phyloP scores from a whole-genome alignment of 306 rosid genomes.

The Boehmeria nivea region DNA sequence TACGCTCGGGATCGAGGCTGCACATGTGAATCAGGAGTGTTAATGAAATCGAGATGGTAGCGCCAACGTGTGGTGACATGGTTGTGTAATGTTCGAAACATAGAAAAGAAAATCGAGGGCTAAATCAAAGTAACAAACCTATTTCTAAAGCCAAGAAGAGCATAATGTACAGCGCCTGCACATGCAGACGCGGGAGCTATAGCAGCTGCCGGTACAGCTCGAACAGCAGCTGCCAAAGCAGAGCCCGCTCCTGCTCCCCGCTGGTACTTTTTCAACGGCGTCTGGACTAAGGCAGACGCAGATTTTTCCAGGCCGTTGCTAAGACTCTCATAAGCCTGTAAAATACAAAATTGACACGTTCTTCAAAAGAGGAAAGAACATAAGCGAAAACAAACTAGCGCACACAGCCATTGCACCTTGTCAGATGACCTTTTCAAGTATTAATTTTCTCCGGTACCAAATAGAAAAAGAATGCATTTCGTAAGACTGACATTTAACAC shows the following conservation, averaged over 20 bases:
- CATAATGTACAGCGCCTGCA: constrained; percentile 83
- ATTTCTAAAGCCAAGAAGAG: constrained; percentile 93
- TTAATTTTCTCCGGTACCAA: too few species aligned
- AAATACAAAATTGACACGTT: constrained; percentile 21
- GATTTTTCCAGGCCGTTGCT: constrained; percentile 93
- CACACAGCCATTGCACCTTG: not conserved
- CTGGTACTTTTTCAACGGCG: constrained; percentile 76
- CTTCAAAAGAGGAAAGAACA: not conserved
- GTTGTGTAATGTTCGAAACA: too few species aligned
- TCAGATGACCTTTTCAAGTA: not conserved
- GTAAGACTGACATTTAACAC: too few species aligned
- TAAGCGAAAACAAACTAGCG: not conserved
- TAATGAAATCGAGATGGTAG: constrained; percentile 16
- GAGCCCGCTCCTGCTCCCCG: constrained; percentile 92
- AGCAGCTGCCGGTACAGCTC: constrained; percentile 87
- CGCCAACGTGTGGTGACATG: not conserved
- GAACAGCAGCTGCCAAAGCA: constrained; percentile 85
- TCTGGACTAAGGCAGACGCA: constrained; percentile 85
- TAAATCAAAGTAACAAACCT: constrained; percentile 42
- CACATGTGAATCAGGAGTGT: constrained; percentile 15
- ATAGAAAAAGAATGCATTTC: too few species aligned
- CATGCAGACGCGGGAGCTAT: constrained; percentile 97
- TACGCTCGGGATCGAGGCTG: constrained; percentile 96
- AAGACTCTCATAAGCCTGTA: constrained; percentile 84
- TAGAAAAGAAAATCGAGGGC: not conserved